phyloP scores from a whole-genome alignment of 2,329 filamentous ascomycete genomes.

The Microdochium bolleyi region DNA sequence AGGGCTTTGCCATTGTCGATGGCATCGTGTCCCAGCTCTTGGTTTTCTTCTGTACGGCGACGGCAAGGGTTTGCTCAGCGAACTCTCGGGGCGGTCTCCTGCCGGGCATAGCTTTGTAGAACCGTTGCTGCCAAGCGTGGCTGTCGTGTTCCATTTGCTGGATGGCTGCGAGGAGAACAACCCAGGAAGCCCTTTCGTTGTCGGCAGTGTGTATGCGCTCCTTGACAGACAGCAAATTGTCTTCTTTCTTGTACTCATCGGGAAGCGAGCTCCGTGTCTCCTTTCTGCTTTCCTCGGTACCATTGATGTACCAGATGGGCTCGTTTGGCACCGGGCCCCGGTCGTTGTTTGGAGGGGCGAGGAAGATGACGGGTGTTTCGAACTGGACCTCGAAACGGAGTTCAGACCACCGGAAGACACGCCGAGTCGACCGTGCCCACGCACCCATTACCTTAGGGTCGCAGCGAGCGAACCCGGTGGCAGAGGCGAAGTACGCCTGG shows the following conservation, averaged over 20 bases:
- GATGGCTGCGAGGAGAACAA: conserved; percentile 19
- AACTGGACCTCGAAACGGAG: conserved; percentile 14
- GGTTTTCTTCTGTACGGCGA: conserved; percentile 11
- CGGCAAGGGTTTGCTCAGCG: conserved; percentile 6
- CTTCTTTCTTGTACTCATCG: conserved; percentile 2
- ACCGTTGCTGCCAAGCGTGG: conserved; percentile 12
- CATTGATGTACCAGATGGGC: conserved; percentile 10
- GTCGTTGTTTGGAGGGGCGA: conserved; percentile 8
- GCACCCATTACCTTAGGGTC: conserved; percentile 10
- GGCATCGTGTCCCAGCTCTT: conserved; percentile 16
- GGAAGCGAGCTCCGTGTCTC: conserved; percentile 7
- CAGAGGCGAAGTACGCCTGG: conserved; percentile 11
- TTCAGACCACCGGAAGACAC: conserved; percentile 8
- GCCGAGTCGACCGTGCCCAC: conserved; percentile 9
- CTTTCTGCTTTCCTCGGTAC: conserved; percentile 7
- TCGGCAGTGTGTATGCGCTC: conserved; percentile 22
- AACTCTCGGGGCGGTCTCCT: not conserved
- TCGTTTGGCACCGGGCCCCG: conserved; percentile 7
- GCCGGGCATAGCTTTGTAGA: conserved; percentile 1
- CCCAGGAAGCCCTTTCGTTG: conserved; percentile 27
- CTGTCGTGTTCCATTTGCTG: conserved; percentile 22
- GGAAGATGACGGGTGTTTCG: conserved; percentile 13
- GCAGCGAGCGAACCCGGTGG: conserved; percentile 4
- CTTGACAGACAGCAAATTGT: conserved; percentile 1
- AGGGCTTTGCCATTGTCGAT: conserved; percentile 18